Conservation (phyloP, 306 rosid species). For the Cucurbita pepo region DNA sequence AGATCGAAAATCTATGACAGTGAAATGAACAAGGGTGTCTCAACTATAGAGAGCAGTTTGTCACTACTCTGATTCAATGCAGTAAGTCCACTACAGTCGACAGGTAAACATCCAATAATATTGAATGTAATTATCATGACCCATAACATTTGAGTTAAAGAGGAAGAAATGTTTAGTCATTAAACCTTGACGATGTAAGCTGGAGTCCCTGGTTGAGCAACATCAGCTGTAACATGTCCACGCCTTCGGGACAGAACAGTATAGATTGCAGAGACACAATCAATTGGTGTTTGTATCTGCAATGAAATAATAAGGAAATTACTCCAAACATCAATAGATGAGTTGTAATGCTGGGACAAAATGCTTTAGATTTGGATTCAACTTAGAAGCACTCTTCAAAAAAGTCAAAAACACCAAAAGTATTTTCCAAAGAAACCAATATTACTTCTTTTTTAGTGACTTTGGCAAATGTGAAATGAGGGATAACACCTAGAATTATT, state of each 20-base stretch:
- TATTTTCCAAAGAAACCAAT: not conserved
- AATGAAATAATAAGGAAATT: constrained; percentile 15
- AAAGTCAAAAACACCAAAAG: not conserved
- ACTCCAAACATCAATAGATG: constrained; percentile 2
- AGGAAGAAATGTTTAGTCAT: constrained; percentile 5
- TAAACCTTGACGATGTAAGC: constrained; percentile 80
- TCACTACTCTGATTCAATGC: not conserved
- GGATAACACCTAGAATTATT: not conserved
- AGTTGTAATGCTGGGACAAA: not conserved
- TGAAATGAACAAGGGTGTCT: not conserved
- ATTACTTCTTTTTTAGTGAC: too few species aligned
- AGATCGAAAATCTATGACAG: not conserved
- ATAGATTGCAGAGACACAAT: constrained; percentile 95
- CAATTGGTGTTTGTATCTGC: constrained; percentile 96
- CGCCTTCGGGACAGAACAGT: constrained; percentile 95
- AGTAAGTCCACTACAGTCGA: not conserved
- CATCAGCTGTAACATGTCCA: constrained; percentile 97
- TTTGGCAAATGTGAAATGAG: not conserved
- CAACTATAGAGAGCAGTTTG: not conserved
- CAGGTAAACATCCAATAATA: not conserved
- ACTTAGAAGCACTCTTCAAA: not conserved
- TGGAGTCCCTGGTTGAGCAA: constrained; percentile 99
- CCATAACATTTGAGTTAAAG: not conserved
- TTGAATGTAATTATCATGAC: not conserved
- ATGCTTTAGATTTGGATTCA: not conserved